A percentile compares a stretch with the other conserved stretches of the same genome.
Conservation (phyloP, 495 filamentous ascomycete genomes). For the Diplogelasinospora grovesii region DNA sequence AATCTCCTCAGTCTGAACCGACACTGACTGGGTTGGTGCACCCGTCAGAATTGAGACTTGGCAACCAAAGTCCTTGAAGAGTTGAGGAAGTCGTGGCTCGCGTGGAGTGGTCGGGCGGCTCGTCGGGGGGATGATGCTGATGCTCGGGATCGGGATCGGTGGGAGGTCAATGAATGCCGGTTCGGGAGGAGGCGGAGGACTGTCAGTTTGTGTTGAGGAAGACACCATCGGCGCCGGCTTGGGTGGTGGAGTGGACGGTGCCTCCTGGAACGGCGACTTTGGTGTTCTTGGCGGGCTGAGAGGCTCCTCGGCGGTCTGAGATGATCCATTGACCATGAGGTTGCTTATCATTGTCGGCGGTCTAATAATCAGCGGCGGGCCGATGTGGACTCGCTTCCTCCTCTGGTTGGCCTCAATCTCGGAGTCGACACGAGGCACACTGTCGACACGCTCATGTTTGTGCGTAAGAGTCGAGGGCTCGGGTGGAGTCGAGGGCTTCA, state of each 20-base stretch:
- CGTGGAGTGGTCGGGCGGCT: constrained; percentile 47
- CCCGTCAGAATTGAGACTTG: constrained; percentile 40
- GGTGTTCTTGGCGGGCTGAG: constrained; percentile 65
- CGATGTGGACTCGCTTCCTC: constrained; percentile 53
- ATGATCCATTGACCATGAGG: constrained; percentile 63
- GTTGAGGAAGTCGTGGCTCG: constrained; percentile 46
- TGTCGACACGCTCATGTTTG: constrained; percentile 34
- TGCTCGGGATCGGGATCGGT: constrained; percentile 49
- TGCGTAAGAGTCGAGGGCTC: constrained; percentile 24
- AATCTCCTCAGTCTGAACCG: constrained; percentile 88
- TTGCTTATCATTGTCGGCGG: constrained; percentile 18
- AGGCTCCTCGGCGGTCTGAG: constrained; percentile 63
- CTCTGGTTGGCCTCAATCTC: constrained; percentile 68
- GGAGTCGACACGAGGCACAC: constrained; percentile 37
- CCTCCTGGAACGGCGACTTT: constrained; percentile 39
- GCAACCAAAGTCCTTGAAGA: constrained; percentile 50
- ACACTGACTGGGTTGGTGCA: constrained; percentile 52
- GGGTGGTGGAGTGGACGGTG: constrained; percentile 16
- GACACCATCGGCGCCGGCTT: constrained; percentile 29
- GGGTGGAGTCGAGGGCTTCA: constrained; percentile 34
- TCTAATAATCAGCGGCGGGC: constrained; percentile 35
- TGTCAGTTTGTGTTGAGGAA: constrained; percentile 64
- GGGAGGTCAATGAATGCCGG: constrained; percentile 22
- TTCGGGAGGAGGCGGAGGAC: constrained; percentile 23
- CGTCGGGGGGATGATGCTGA: constrained; percentile 53